phyloP scores from a whole-genome alignment of 2,329 filamentous ascomycete species.

The Fusarium kyushuense region DNA sequence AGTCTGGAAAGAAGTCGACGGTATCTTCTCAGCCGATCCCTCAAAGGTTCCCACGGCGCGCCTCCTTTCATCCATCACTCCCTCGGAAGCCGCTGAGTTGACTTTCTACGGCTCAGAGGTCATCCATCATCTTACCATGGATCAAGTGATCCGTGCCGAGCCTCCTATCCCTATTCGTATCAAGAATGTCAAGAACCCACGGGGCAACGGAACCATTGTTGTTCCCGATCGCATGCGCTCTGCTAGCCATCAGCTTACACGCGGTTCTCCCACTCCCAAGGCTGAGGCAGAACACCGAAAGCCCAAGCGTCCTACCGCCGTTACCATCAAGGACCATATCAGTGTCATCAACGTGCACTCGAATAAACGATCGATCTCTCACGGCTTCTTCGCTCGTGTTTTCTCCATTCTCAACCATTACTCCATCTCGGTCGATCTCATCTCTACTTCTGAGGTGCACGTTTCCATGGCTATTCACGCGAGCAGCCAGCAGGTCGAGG shows the following conservation, averaged over 20 bases:
- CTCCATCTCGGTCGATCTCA: conserved; percentile 92
- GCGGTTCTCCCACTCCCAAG: conserved; percentile 60
- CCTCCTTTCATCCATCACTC: conserved; percentile 88
- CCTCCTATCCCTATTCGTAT: conserved; percentile 87
- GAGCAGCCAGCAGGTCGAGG: conserved; percentile 71
- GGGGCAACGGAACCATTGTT: conserved; percentile 82
- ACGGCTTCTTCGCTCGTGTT: conserved; percentile 94
- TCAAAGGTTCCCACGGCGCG: conserved; percentile 94
- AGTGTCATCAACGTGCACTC: conserved; percentile 98
- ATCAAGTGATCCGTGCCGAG: conserved; percentile 87
- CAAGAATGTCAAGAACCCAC: conserved; percentile 91
- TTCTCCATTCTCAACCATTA: conserved; percentile 91
- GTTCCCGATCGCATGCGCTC: conserved; percentile 76
- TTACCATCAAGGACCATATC: conserved; percentile 98
- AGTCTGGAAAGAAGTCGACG: conserved; percentile 99
- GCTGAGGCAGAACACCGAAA: conserved; percentile 57
- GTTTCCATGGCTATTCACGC: conserved; percentile 97
- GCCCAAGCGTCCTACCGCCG: conserved; percentile 84
- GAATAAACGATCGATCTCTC: conserved; percentile 94
- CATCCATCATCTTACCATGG: conserved; percentile 99
- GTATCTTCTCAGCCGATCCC: conserved; percentile 87
- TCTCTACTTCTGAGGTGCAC: conserved; percentile 96
- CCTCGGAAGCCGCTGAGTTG: conserved; percentile 93
- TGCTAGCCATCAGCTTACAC: conserved; percentile 69
- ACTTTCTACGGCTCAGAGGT: conserved; percentile 96